Evolutionary conservation across 2,329 filamentous ascomycete genomes (phyloP).

Genomic region (Lachnellula cervina): DNA sequence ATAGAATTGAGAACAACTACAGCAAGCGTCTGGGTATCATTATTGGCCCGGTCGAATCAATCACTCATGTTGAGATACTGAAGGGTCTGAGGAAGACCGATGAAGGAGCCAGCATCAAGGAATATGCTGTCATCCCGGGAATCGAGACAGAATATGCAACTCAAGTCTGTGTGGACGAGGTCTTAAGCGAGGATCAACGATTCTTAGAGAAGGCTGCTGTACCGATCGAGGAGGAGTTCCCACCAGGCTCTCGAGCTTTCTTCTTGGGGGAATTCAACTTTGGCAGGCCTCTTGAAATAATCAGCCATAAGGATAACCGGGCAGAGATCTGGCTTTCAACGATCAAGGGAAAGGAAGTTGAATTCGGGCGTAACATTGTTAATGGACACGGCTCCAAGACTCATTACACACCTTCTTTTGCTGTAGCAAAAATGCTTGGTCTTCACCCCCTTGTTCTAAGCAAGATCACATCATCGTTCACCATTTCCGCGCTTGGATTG

Average conservation of each 20-base stretch:
- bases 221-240: slow-evolving; percentile 88
- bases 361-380: slow-evolving; percentile 76
- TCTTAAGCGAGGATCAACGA: slow-evolving; percentile 84
- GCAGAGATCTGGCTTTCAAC: slow-evolving; percentile 74
- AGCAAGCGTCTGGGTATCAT: slow-evolving; percentile 86
- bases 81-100: slow-evolving; percentile 88
- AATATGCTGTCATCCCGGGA: slow-evolving; percentile 81
- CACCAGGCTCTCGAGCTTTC: slow-evolving; percentile 75
- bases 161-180: slow-evolving; percentile 84
- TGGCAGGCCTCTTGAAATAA: slow-evolving; percentile 81
- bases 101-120: slow-evolving; percentile 84
- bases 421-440: slow-evolving; percentile 76
- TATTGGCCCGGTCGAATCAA: slow-evolving; percentile 79
- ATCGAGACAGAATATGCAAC: slow-evolving; percentile 87
- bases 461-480: slow-evolving; percentile 94
- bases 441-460: slow-evolving; percentile 85
- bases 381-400: slow-evolving; percentile 62
- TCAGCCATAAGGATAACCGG: slow-evolving; percentile 67
- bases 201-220: slow-evolving; percentile 89
- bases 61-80: slow-evolving; percentile 90
- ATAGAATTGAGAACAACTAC: slow-evolving; percentile 79
- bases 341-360: slow-evolving; percentile 66
- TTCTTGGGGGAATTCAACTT: slow-evolving; percentile 93
- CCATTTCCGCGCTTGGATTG: slow-evolving; percentile 73
- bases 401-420: slow-evolving; percentile 79